Percentiles rank a stretch among this genome's conserved stretches.
Evolutionary conservation across 2,329 filamentous ascomycete species (phyloP).

Genomic region (Neofusicoccum parvum): DNA sequence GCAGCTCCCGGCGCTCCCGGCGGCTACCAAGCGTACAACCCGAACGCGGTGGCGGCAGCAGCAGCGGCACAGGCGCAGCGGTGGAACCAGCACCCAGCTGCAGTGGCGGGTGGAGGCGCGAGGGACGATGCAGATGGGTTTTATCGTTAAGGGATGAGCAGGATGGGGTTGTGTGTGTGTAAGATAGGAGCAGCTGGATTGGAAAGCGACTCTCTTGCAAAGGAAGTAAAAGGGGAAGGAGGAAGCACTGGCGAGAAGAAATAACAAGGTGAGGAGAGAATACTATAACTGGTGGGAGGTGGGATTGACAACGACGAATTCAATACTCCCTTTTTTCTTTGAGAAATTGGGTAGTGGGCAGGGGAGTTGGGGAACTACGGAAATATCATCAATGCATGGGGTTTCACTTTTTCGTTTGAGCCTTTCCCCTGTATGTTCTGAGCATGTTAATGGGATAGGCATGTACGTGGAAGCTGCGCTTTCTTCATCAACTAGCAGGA

Average conservation of each 20-base stretch:
- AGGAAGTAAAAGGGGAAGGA: background rate
- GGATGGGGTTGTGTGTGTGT: background rate
- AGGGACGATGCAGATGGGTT: slow-evolving; percentile 34
- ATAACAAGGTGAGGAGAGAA: background rate
- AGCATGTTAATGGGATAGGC: too few relatives aligned
- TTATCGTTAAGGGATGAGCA: slow-evolving; percentile 24
- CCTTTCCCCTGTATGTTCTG: too few relatives aligned
- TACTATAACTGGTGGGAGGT: background rate
- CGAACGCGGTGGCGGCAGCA: slow-evolving; percentile 6
- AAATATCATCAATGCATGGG: background rate
- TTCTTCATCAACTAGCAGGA: too few relatives aligned
- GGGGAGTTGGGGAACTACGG: background rate
- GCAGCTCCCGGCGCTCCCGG: slow-evolving; percentile 15
- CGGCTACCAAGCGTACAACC: slow-evolving; percentile 36
- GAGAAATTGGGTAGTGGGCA: background rate
- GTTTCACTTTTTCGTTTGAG: background rate
- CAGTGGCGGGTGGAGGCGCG: slow-evolving; percentile 33
- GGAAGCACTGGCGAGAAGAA: background rate
- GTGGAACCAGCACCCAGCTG: slow-evolving; percentile 27
- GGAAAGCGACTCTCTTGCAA: background rate
- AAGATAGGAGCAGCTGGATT: background rate
- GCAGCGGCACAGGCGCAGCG: background rate
- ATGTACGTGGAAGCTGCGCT: too few relatives aligned
- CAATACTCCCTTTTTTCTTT: background rate
- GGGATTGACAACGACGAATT: background rate